Base-by-base conservation (phyloP, 768 basidiomycete genomes). In the Trametes meyenii region DNA sequence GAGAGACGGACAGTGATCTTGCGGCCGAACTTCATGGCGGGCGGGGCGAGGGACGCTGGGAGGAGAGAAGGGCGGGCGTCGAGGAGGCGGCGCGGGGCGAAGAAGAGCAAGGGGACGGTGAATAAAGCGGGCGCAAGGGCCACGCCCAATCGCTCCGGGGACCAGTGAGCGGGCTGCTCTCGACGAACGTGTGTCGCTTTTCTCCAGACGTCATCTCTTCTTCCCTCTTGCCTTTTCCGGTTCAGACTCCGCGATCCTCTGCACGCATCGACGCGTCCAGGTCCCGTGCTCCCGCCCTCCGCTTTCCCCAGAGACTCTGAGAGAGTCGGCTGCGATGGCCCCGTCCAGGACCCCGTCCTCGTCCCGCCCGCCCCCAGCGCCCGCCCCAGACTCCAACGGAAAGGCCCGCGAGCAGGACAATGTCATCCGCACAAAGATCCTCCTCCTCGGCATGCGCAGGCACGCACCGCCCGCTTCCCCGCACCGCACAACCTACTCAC, bases 11-110 rank as follows among this genome's bases (percentile, higher is more conserved):
- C 88, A 62, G 79, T 85, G 61, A 92, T 92, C 74, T 89, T 91
- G 55, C 83, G 81, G 21, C 90, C 90, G 70, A 92, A 92, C 79
- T 92, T 92, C 90, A 92, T 92, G 60, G 62, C 48, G 45, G 33
- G 40, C 10, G 38, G n/a, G 44, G 19, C n/a, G 26, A 23, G 35
- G 12, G 45, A n/a, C 35, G 44, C 17, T 16, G 39, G 24, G 38
- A 1, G 10, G 53, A 40, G 49, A 29, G 40, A 50, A 50, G 51
- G 58, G 44, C 21, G 26, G 50, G 35, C 19, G 38, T 29, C 13
- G 53, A 46, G 49, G 29, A 24, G 21, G 46, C 13, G 45, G 45
- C 43, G 46, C 46, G 16, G 21, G 17, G 36, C 36, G 51, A 14
- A 24, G 39, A 56, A 19, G 35, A 49, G 53, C 35, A 42, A 43